Base-by-base conservation (phyloP, 2,329 filamentous ascomycete species). In the Fusarium chaquense region DNA sequence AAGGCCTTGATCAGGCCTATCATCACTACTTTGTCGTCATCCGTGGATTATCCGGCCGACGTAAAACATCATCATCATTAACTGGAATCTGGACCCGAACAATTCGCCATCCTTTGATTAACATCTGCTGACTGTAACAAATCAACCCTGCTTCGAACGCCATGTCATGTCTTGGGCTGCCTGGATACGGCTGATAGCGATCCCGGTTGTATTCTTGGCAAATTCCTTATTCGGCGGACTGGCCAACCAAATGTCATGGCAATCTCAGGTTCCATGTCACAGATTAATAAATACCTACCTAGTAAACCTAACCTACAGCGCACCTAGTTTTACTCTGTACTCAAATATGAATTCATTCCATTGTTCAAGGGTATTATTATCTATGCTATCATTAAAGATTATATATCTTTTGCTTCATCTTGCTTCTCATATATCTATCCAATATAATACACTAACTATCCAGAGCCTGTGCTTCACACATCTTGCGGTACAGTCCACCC, bases 401-500 rank as follows among this genome's bases (percentile, higher is more conserved):
- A 61, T 66, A 61, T 16, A 45, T 41, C 36, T 58, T 62, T 52
- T 44, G 3, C 9, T 41, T 4, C 26, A 24, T 22, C 24, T 28
- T 28, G 12, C 3, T 26, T 9, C 33, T 22, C 9, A 20, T 22
- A 30, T 3, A 26, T 26, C 24, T 7, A 33, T n/a, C 32, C 18
- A 30, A 50, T 12, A 15, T 9, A 11, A 30, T n/a, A 24, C 36
- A 20, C 53, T 65, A 75, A 47, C 67, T 74, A 33, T 79, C 78
- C 33, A 80, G 67, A 52, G 76, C 77, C 52, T 82, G 79, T 40
- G 76, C 77, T 74, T 83, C 76, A 57, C 83, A 83, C 84, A 87
- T 86, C 63, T 84, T 80, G 70, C 80, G 81, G 73, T 87, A 87
- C 58, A 82, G 74, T 3, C 83, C 83, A 20, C 80, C 78, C 57